Conservation (phyloP, 768 basidiomycete genomes). For the Suillus brevipes region DNA sequence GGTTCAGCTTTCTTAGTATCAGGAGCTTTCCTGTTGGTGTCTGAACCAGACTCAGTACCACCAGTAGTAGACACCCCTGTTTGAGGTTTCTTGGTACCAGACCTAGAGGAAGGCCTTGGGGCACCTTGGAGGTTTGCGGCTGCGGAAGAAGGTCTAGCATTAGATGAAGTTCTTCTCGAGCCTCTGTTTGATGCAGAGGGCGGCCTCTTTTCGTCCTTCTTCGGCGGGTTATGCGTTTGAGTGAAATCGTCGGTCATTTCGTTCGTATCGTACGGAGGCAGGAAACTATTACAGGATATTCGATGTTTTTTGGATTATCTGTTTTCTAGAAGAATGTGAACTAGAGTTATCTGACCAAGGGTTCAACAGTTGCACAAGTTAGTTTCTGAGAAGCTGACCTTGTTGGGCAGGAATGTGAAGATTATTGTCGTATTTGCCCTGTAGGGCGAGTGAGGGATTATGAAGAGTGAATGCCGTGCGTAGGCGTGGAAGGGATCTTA, state of each 20-base stretch:
- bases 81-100: slow-evolving; percentile 60
- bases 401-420: slow-evolving; percentile 42
- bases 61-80: slow-evolving; percentile 35
- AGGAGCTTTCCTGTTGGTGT: slow-evolving; percentile 62
- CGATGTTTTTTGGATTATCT: slow-evolving; percentile 49
- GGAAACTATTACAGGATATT: slow-evolving; percentile 34
- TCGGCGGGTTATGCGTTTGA: slow-evolving; percentile 51
- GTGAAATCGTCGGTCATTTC: slow-evolving; percentile 84
- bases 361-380: background rate
- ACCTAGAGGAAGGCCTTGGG: slow-evolving; percentile 61
- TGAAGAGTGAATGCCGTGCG: slow-evolving; percentile 56
- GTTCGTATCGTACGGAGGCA: slow-evolving; percentile 64
- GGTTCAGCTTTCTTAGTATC: slow-evolving; percentile 55
- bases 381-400: slow-evolving; percentile 36
- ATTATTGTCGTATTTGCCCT: slow-evolving; percentile 77
- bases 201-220: slow-evolving; percentile 70
- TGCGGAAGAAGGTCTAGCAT: slow-evolving; percentile 42
- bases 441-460: slow-evolving; percentile 80
- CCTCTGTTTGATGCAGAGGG: slow-evolving; percentile 47
- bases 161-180: slow-evolving; percentile 58
- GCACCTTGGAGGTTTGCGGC: slow-evolving; percentile 44
- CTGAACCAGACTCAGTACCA: slow-evolving; percentile 67
- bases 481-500: slow-evolving; percentile 52
- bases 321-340: slow-evolving; percentile 39
- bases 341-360: slow-evolving; percentile 18